Conservation (phyloP, 2,329 filamentous ascomycete genomes). For the Lecanosticta acicola region DNA sequence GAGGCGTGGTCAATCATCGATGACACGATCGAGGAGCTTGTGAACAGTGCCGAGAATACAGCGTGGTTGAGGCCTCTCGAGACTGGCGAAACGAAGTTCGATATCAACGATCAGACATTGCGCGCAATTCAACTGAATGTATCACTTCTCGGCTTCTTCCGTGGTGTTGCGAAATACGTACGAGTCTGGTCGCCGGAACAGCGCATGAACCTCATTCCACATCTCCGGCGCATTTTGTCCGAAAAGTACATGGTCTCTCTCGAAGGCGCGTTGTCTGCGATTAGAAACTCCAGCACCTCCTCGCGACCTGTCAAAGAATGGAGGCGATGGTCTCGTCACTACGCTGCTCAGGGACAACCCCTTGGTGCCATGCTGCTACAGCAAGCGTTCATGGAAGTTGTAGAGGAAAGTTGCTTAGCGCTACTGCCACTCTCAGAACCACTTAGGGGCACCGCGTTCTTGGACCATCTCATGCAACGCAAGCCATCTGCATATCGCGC, state of each 20-base stretch:
- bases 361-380: constrained; percentile 88
- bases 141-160: constrained; percentile 83
- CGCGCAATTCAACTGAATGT: constrained; percentile 63
- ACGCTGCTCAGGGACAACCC: constrained; percentile 71
- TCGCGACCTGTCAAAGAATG: constrained; percentile 70
- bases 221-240: constrained; percentile 67
- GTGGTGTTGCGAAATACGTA: constrained; percentile 70
- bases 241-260: constrained; percentile 80
- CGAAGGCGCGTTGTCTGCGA: constrained; percentile 83
- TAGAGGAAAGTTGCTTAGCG: constrained; percentile 42
- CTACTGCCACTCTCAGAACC: constrained; percentile 21
- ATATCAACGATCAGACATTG: constrained; percentile 23
- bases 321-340: constrained; percentile 80
- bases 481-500: constrained; percentile 10
- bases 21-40: constrained; percentile 67
- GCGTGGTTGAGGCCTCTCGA: constrained; percentile 26
- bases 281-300: constrained; percentile 68
- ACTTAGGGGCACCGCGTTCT: constrained; percentile 15
- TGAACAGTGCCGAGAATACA: constrained; percentile 53
- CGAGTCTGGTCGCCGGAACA: constrained; percentile 76
- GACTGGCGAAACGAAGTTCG: constrained; percentile 19
- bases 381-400: constrained; percentile 77
- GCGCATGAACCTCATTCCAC: constrained; percentile 65
- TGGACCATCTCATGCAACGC: constrained; percentile 34
- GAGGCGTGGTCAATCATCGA: constrained; percentile 62